Base-by-base conservation (phyloP, 75 land plant genomes). In the Selaginella moellendorffii region DNA sequence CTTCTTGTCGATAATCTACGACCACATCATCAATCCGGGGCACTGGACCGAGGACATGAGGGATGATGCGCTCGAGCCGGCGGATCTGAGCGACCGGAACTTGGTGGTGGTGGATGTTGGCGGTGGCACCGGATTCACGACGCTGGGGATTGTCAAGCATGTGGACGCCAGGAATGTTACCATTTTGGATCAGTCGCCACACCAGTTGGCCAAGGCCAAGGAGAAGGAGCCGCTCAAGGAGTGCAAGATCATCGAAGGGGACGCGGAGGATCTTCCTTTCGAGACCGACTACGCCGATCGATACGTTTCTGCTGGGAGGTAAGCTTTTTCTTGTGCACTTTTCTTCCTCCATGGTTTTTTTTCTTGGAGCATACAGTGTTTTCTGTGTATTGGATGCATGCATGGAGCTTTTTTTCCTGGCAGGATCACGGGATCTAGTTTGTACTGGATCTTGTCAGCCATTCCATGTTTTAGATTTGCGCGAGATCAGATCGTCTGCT, bases 41-140 rank as follows among this genome's bases (percentile, higher is more conserved):
- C 96, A 93, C 56, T 93, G 98, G 98, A 93, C 98, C 12, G 98
- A 93, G 75, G 98, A 93, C 72, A 93, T 89, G 98, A 76, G 98
- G 52, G 98, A 93, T 28, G 98, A 93, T 30, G 98, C 98, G 0
- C 80, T 93, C 24, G 90, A 93, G 79, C 90, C 98, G 9, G 96
- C 96, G 8, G 90, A 89, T 26, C 78, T 93, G 29, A 71, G 61
- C 23, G 70, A 76, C 53, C 67, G 78, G 67, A 68, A 74, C 22
- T 20, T 93, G 81, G 62, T 74, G 21, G 96, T 88, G 20, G 98
- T 93, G 18, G 98, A 93, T 74, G 96, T 89, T 19, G 98, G 98
- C 1, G 98, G 98, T 26, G 98, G 98, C 22, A 93, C 98, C 30
- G 98, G 98, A 25, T 93, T 93, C 64, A 73, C 90, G 20, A 93